Evolutionary conservation across 257 asterid species (phyloP).

Genomic region (Gardenia jasminoides): DNA sequence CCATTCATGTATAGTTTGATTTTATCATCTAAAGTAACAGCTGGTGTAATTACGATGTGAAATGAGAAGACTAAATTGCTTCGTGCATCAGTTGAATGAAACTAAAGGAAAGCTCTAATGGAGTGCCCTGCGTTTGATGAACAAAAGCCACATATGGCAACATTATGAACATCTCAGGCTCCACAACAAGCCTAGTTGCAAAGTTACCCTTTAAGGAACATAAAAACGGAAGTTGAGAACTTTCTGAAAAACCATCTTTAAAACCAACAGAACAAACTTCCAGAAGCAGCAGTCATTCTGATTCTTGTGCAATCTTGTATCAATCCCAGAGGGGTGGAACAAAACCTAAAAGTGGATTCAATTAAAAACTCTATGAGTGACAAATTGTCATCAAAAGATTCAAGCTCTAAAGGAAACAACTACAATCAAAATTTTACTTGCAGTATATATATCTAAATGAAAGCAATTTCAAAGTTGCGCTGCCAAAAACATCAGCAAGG

Average conservation of each 20-base stretch:
- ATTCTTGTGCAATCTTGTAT: neutral
- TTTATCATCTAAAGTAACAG: neutral
- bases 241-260: neutral
- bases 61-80: too few species aligned
- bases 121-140: neutral
- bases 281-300: neutral
- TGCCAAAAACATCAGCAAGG: neutral
- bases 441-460: neutral
- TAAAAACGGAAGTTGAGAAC: neutral
- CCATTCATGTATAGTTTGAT: too few species aligned
- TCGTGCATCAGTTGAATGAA: neutral
- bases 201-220: neutral
- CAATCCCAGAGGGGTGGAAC: neutral
- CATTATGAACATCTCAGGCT: neutral
- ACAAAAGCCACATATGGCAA: neutral
- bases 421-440: neutral
- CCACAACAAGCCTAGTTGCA: neutral
- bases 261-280: neutral
- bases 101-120: neutral
- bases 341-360: too few species aligned
- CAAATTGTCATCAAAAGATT: neutral
- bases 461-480: neutral
- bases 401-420: neutral
- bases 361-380: too few species aligned
- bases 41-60: neutral